Conservation (phyloP, 805 yeast genomes). For the Schwanniomyces polymorphus region DNA sequence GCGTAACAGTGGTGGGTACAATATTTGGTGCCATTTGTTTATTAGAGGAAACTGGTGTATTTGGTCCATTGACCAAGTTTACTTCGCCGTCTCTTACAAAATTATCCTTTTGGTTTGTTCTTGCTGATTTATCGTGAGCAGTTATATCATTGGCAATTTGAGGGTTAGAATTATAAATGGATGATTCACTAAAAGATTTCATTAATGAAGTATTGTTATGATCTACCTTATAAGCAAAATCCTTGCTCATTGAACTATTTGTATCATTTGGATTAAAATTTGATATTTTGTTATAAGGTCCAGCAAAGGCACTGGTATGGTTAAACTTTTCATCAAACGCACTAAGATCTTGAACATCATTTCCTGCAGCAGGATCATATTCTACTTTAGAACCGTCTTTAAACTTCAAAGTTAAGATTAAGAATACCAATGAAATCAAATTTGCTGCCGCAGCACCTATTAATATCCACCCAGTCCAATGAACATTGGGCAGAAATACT, state of each 20-base stretch:
- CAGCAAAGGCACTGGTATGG: conserved; percentile 7
- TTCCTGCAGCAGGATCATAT: conserved; percentile 13
- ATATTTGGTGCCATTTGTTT: conserved; percentile 32
- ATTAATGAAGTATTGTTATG: not conserved
- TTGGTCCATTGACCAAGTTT: conserved; percentile 30
- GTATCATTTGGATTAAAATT: conserved; percentile 10
- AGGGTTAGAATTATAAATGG: conserved; percentile 31
- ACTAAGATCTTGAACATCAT: conserved; percentile 13
- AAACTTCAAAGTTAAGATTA: conserved; percentile 35
- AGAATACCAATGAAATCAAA: conserved; percentile 51
- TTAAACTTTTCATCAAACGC: conserved; percentile 21
- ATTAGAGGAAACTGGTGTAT: conserved; percentile 30
- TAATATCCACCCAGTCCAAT: conserved; percentile 74
- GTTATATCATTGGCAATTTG: conserved; percentile 36
- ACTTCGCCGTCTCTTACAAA: conserved; percentile 15
- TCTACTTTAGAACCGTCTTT: conserved; percentile 18
- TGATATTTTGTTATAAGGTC: conserved; percentile 9
- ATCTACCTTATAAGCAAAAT: conserved; percentile 20
- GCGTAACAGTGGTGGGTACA: conserved; percentile 26
- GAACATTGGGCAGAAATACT: conserved; percentile 61
- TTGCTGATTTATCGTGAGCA: conserved; percentile 9
- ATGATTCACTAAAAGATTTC: conserved; percentile 16
- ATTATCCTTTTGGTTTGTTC: not conserved
- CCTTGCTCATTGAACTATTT: conserved; percentile 21
- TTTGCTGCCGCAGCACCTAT: conserved; percentile 64